Base-by-base conservation (phyloP, 2,329 filamentous ascomycete genomes). In the Tolypocladium sp. region DNA sequence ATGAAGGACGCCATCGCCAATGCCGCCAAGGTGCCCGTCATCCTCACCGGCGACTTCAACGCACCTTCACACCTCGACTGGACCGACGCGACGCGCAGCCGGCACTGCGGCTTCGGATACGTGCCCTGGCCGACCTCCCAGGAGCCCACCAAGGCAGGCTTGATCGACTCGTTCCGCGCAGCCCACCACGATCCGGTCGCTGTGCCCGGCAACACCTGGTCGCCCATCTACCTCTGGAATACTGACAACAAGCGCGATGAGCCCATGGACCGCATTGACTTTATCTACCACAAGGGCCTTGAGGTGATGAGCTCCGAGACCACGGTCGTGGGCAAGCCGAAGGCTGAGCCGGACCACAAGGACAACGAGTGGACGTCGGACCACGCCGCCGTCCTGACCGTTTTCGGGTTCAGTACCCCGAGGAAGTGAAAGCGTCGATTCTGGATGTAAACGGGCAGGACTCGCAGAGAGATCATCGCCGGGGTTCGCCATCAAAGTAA, bases 61-160 rank as follows among this genome's bases (percentile, higher is more conserved):
- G 74, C 76, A 1, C 75, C 76, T 0, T 77, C 76, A 22, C 75
- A 77, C 53, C 67, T 77, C 2, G 76, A 78, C 67, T 78, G 70
- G 66, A 72, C 69, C 4, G 69, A 74, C 6, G 68, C 63, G 6
- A 63, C 68, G 2, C 65, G 65, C 35, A 63, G 70, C 5, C 68
- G 67, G 60, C 70, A 77, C 65, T 77, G 75, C 58, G 73, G 72
- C 12, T 69, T 68, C 51, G 67, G 63, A 5, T 59, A 65, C 44
- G 63, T 76, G 4, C 63, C 63, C 10, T 77, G 76, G 76, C 76
- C 76, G 3, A 74, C 72, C 0, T 77, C 76, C 0, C 62, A 64
- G 3, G 62, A 70, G 7, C 71, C 74, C 8, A 60, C 64, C 13
- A 65, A 74, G 15, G 67, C 67, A 0, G 76, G 74, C 0, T 60